These are phyloP conservation scores for Salvia splendens DNA, from an alignment of 257 asterid genomes.

Conservation along the genomic window DNA sequence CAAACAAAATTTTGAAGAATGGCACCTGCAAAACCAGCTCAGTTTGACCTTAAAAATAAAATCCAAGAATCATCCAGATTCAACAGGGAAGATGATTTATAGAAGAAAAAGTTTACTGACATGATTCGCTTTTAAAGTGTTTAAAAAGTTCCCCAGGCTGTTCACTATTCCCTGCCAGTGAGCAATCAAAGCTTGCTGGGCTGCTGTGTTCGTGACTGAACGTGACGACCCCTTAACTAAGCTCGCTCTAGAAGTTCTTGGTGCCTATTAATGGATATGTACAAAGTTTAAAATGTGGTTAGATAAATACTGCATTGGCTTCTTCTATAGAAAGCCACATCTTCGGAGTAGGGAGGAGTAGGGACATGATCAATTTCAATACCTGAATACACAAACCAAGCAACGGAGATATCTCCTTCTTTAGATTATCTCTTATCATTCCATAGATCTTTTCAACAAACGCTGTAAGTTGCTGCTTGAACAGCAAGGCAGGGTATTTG, in stretches of 20 bases:
- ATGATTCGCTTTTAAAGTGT: slow-evolving; percentile 80
- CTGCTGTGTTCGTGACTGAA: slow-evolving; percentile 77
- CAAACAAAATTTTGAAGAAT: slow-evolving; percentile 11
- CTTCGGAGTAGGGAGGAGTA: slow-evolving; percentile 4
- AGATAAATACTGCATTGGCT: background rate
- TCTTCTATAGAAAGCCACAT: slow-evolving; percentile 28
- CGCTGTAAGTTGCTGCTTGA: slow-evolving; percentile 99
- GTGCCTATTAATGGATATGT: slow-evolving; percentile 59
- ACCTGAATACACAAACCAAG: slow-evolving; percentile 99
- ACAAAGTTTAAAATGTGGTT: slow-evolving; percentile 17
- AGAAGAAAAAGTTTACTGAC: slow-evolving; percentile 47
- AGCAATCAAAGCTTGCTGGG: slow-evolving; percentile 94
- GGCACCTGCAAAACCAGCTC: slow-evolving; percentile 19
- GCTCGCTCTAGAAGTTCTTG: slow-evolving; percentile 98
- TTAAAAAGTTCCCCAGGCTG: slow-evolving; percentile 81
- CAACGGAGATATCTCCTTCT: slow-evolving; percentile 98
- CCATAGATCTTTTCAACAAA: slow-evolving; percentile 98
- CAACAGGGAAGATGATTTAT: slow-evolving; percentile 26
- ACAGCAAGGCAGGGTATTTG: slow-evolving; percentile 96
- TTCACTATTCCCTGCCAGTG: slow-evolving; percentile 99
- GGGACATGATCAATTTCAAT: slow-evolving; percentile 22
- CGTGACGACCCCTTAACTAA: slow-evolving; percentile 96
- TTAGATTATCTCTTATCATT: slow-evolving; percentile 93
- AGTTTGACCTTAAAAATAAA: slow-evolving; percentile 16
- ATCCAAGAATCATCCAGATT: slow-evolving; percentile 9